These are phyloP conservation scores for Canavalia gladiata DNA, from an alignment of 306 rosid species.

Conservation along the genomic window DNA sequence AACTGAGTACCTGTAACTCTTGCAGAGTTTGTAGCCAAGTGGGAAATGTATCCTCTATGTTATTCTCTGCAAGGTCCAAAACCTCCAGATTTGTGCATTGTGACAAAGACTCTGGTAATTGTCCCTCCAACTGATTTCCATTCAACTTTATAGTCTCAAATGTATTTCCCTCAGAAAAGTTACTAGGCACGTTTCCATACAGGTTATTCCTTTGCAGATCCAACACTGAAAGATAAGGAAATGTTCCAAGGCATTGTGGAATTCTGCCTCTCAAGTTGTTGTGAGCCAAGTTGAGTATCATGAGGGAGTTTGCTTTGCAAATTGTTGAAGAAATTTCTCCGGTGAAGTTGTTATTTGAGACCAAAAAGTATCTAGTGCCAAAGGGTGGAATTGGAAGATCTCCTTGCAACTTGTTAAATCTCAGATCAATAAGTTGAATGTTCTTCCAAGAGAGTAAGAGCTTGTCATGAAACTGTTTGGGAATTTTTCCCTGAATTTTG, in stretches of 20 bases:
- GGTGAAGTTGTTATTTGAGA: conserved; percentile 43
- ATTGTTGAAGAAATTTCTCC: conserved; percentile 27
- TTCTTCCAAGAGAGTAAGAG: conserved; percentile 17
- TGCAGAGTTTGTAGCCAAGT: conserved; percentile 49
- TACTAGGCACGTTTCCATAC: conserved; percentile 31
- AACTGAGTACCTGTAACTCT: conserved; percentile 46
- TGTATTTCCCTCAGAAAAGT: background rate
- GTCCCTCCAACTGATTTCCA: conserved; percentile 48
- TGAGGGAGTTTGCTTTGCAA: conserved; percentile 17
- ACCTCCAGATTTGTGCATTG: conserved; percentile 20
- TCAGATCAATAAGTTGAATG: rapidly evolving
- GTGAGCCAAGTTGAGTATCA: background rate
- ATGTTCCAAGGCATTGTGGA: conserved; percentile 45
- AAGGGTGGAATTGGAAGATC: conserved; percentile 11
- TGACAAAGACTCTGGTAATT: conserved; percentile 38
- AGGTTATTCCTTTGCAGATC: conserved; percentile 48
- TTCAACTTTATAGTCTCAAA: conserved; percentile 43
- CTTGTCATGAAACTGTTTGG: conserved; percentile 34
- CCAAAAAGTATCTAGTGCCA: background rate
- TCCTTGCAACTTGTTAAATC: conserved; percentile 44
- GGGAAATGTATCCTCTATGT: conserved; percentile 48
- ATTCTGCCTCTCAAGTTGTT: conserved; percentile 31
- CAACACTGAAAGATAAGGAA: background rate
- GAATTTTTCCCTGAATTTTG: conserved; percentile 35
- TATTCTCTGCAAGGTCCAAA: conserved; percentile 57